Evolutionary conservation across 2,329 filamentous ascomycete genomes (phyloP).

Genomic region (Diaporthe helianthi): DNA sequence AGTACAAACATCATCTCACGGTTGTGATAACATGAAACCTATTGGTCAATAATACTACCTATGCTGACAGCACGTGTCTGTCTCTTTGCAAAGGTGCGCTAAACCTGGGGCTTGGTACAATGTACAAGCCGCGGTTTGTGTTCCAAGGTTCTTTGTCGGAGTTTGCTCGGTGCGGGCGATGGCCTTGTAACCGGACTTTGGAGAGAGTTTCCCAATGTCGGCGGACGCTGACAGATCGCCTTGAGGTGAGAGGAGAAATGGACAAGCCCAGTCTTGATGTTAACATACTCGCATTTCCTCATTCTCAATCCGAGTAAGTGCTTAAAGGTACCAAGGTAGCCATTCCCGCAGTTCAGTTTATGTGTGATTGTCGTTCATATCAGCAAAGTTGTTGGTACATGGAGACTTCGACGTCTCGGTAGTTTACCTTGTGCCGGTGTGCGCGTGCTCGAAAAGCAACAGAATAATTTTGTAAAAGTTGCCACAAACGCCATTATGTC

Average conservation of each 20-base stretch:
- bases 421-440: not conserved
- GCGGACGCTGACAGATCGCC: not conserved
- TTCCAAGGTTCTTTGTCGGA: not conserved
- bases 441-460: not conserved
- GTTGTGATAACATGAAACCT: not conserved
- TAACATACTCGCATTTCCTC: not conserved
- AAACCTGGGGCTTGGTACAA: too few species aligned
- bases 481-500: not conserved
- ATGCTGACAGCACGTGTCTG: not conserved
- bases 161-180: not conserved
- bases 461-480: too few species aligned
- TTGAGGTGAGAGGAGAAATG: not conserved
- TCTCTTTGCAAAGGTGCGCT: not conserved
- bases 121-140: too few species aligned
- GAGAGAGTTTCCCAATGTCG: not conserved
- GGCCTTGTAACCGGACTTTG: not conserved
- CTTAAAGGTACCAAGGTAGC: not conserved
- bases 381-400: too few species aligned
- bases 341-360: too few species aligned
- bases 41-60: constrained; percentile 7
- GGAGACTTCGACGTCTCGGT: not conserved
- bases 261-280: not conserved
- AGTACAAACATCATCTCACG: not conserved
- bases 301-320: not conserved
- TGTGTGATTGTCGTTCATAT: not conserved